Conservation (phyloP, 2,329 filamentous ascomycete genomes). For the Botrytis fragariae region DNA sequence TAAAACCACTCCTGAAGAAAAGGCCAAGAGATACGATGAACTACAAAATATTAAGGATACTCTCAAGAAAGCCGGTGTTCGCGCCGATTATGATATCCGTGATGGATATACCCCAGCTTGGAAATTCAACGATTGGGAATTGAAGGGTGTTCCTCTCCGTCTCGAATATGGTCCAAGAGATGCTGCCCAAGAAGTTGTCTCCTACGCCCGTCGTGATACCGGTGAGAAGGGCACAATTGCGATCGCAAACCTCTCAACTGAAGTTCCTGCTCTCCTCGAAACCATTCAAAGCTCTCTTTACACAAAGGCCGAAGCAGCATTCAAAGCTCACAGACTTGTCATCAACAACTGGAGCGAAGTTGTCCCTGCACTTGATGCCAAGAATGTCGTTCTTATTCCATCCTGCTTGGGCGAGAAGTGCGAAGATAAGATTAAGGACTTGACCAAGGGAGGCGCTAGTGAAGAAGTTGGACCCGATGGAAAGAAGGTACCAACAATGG, state of each 20-base stretch:
- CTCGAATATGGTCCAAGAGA: constrained; percentile 97
- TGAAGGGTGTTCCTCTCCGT: constrained; percentile 90
- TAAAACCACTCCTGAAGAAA: constrained; percentile 78
- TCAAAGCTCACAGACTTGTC: constrained; percentile 74
- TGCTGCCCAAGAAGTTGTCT: constrained; percentile 78
- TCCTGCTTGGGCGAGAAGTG: constrained; percentile 80
- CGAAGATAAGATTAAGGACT: constrained; percentile 92
- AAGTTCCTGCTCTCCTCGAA: constrained; percentile 79
- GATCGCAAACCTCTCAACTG: constrained; percentile 68
- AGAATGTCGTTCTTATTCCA: constrained; percentile 90
- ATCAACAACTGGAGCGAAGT: constrained; percentile 90
- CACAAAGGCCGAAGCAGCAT: constrained; percentile 69
- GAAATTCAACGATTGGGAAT: constrained; percentile 99
- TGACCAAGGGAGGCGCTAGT: constrained; percentile 74
- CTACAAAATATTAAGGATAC: constrained; percentile 67
- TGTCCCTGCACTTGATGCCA: constrained; percentile 81
- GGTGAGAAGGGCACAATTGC: constrained; percentile 78
- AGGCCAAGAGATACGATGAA: constrained; percentile 71
- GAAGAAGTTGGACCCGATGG: constrained; percentile 43
- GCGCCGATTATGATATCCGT: constrained; percentile 77
- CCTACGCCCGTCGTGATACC: constrained; percentile 82
- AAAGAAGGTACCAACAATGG: constrained; percentile 66
- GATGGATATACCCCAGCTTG: constrained; percentile 91
- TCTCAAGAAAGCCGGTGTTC: constrained; percentile 71
- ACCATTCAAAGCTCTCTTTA: constrained; percentile 85